Base-by-base conservation (phyloP, 768 basidiomycete genomes). In the Termitomyces sp. region DNA sequence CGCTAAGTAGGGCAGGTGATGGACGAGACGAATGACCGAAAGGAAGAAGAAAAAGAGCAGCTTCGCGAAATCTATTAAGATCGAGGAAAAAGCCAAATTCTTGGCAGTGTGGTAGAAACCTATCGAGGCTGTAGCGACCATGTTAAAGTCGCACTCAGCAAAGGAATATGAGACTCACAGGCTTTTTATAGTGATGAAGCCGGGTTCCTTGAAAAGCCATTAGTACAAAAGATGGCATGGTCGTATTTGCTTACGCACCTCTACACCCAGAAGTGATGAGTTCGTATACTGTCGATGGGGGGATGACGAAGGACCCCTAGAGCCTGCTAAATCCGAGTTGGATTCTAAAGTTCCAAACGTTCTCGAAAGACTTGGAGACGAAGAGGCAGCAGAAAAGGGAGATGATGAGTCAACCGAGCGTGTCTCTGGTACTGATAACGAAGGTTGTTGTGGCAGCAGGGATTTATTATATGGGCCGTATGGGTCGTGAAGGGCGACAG, bases 31-130 rank as follows among this genome's bases (percentile, higher is more conserved):
- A 72, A 45, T 80, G 75, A 0, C 80, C 77, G 51, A 84, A 74
- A 1, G 78, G 73, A 45, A 78, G 76, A 2, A 74, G 68, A 14
- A 87, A 74, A 51, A 87, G 74, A 7, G 74, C 70, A 4, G 76
- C 69, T 38, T 74, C 72, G 47, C 77, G 78, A 60, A 86, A 79
- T 33, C 83, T 77, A 8, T 75, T 57, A 7, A 69, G 63, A 56
- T 77, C 70, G 56, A 92, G 80, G 69, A 90, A 91, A 65, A 90
- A 84, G 5, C 86, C 86, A 57, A 88, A 77, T 62, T 84, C 78
- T 36, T 74, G 67, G 0, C 80, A 77, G 62, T 88, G 77, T 16
- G 79, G 80, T 12, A 84, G 67, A 65, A 92, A 85, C 28, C 73
- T 73, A 64, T 85, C 80, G 4, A 87, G 67, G 38, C 87, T 89